phyloP scores from a whole-genome alignment of 495 filamentous ascomycete species.

The Aspergillus steynii region DNA sequence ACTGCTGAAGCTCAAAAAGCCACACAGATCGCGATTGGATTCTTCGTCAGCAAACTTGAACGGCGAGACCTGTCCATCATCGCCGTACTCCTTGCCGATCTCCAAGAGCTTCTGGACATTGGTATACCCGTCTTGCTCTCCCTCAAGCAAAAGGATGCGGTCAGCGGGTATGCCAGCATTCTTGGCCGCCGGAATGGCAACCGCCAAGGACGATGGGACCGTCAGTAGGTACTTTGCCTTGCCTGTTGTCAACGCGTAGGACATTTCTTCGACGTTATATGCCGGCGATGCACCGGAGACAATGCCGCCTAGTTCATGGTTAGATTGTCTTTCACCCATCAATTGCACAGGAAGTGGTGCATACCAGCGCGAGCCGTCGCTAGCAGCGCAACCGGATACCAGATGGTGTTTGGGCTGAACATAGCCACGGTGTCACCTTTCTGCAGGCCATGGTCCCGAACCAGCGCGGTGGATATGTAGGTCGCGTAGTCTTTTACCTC shows the following conservation, averaged over 20 bases:
- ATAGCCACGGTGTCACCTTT: conserved; percentile 52
- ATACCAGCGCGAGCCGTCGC: conserved; percentile 45
- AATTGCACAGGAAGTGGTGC: neutral
- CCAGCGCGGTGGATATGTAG: conserved; percentile 56
- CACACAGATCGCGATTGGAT: conserved; percentile 55
- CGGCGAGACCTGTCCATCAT: conserved; percentile 35
- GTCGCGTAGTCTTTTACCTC: conserved; percentile 52
- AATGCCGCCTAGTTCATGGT: conserved; percentile 36
- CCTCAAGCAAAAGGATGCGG: conserved; percentile 57
- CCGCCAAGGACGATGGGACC: conserved; percentile 44
- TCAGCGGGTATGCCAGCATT: conserved; percentile 51
- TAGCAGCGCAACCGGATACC: conserved; percentile 62
- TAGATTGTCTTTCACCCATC: neutral
- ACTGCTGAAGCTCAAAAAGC: conserved; percentile 57
- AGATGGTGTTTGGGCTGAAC: conserved; percentile 59
- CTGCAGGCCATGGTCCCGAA: conserved; percentile 48
- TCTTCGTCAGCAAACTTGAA: conserved; percentile 49
- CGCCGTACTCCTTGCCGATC: conserved; percentile 38
- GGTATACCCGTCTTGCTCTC: conserved; percentile 44
- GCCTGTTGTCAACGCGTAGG: conserved; percentile 55
- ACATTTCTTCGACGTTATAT: conserved; percentile 64
- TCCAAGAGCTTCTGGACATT: conserved; percentile 51
- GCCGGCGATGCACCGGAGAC: conserved; percentile 59
- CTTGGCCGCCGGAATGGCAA: conserved; percentile 52
- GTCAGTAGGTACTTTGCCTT: conserved; percentile 59